Evolutionary conservation across 129 eudicot genomes (phyloP), one percentile per base, ranked within the genome.

Genomic region (Daucus carota): DNA sequence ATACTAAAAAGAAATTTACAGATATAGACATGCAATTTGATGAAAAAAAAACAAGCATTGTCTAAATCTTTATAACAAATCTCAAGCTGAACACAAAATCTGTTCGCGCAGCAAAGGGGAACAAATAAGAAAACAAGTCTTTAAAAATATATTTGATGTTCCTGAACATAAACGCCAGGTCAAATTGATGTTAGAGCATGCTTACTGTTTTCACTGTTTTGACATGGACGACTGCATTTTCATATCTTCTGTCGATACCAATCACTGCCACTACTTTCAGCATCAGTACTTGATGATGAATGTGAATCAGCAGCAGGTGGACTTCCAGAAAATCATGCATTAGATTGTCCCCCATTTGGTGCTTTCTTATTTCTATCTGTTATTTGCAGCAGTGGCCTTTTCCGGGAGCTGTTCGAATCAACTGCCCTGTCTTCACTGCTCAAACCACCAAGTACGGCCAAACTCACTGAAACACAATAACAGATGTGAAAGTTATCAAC

Each of bases 381-480:
- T 20, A 8, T 24, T 70, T 70, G 48, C 18, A n/a, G 32, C 15
- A 22, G 28, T 20, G 47, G 18, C 48, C 44, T 12, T 24, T 40
- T 38, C 48, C 0, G 32, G 10, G 22, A 5, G 10, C 9, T 41
- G 44, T 70, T 13, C 7, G 32, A 40, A 22, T n/a, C 13, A 40
- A 48, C 33, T 32, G 6, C 15, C 32, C 50, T 31, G 3, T 26
- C 43, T 70, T n/a, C 20, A 70, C 18, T 22, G 45, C 16, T 40
- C 28, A 20, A 70, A 70, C 73, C 32, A 70, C 29, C 44, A n/a
- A 40, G 50, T 12, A 17, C 4, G 73, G 29, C 47, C 29, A 69
- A n/a, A 69, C 45, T 69, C 73, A 22, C 73, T 70, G 48, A 70
- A 68, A 70, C 33, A 70, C 8, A 40, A 70, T 20, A 40, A 10